Conservation (phyloP, 2,329 filamentous ascomycete species). For the Hymenoscyphus fraxineus region DNA sequence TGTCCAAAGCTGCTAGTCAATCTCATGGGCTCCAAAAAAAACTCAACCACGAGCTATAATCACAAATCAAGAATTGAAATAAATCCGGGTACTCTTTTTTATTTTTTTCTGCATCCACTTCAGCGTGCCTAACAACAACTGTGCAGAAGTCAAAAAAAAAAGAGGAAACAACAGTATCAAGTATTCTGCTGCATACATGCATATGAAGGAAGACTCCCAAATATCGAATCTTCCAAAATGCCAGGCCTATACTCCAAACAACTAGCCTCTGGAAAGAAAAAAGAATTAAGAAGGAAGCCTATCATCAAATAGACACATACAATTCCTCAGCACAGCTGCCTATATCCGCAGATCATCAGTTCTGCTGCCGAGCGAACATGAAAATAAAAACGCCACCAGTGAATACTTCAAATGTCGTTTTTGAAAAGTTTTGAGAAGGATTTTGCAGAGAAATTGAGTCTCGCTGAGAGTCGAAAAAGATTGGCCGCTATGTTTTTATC, state of each 20-base stretch:
- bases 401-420: conserved; percentile 22
- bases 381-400: conserved; percentile 24
- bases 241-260: conserved; percentile 31
- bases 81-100: conserved; percentile 6
- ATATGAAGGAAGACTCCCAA: conserved; percentile 4
- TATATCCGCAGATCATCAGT: conserved; percentile 20
- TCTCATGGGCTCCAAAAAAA: too few species aligned
- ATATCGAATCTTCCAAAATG: conserved; percentile 21
- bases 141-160: conserved; percentile 9
- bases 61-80: background rate
- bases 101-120: conserved; percentile 9
- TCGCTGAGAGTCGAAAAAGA: conserved; percentile 16
- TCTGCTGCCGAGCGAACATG: conserved; percentile 13
- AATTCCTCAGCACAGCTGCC: conserved; percentile 24
- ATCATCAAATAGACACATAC: conserved; percentile 27
- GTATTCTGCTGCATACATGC: background rate
- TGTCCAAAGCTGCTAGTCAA: too few species aligned
- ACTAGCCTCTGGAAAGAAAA: conserved; percentile 17
- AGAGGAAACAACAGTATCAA: conserved; percentile 5
- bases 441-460: conserved; percentile 19
- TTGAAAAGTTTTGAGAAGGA: conserved; percentile 17
- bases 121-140: conserved; percentile 11
- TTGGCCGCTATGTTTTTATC: conserved; percentile 21
- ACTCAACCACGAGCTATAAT: background rate
- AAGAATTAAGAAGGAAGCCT: conserved; percentile 14